phyloP scores from a whole-genome alignment of 129 eudicot species.

The Heracleum sosnowskyi region DNA sequence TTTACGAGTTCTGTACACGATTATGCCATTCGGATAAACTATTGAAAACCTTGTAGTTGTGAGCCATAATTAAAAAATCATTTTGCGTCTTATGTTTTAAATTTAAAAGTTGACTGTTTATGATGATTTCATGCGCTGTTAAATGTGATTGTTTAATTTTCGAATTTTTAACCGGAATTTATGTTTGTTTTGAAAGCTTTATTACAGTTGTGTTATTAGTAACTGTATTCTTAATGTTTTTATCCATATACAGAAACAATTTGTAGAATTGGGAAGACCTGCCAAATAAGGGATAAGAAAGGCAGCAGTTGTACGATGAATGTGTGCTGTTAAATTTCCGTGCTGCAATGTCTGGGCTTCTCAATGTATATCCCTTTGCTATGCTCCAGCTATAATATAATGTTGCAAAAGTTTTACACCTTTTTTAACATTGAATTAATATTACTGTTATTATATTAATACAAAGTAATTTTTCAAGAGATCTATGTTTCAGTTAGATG shows the following conservation, averaged over 20 bases:
- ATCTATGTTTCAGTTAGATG: not conserved
- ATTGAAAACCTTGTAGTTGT: not conserved
- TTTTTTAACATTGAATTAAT: not conserved
- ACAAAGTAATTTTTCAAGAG: too few relatives aligned
- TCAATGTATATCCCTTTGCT: conserved; percentile 38
- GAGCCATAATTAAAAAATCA: not conserved
- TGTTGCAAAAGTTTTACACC: conserved; percentile 2
- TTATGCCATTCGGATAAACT: not conserved
- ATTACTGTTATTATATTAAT: too few relatives aligned
- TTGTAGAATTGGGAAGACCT: not conserved
- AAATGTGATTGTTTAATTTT: not conserved
- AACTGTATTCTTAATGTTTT: not conserved
- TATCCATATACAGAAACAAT: conserved; percentile 16
- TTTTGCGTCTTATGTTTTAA: not conserved
- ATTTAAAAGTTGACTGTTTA: not conserved
- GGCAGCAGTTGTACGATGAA: conserved; percentile 21
- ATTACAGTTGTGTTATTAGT: not conserved
- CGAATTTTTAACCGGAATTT: not conserved
- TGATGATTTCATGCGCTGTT: not conserved
- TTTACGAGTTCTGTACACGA: too few relatives aligned
- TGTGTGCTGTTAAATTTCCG: conserved; percentile 28
- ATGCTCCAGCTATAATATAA: conserved; percentile 1
- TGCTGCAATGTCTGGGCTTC: conserved; percentile 59
- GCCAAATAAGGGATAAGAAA: conserved; percentile 13
- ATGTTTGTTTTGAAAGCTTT: not conserved